A percentile compares a stretch with the other conserved stretches of the same genome.
These are phyloP conservation scores for Carex scoparia DNA, from an alignment of 176 grass and related monocot genomes.

Conservation along the genomic window DNA sequence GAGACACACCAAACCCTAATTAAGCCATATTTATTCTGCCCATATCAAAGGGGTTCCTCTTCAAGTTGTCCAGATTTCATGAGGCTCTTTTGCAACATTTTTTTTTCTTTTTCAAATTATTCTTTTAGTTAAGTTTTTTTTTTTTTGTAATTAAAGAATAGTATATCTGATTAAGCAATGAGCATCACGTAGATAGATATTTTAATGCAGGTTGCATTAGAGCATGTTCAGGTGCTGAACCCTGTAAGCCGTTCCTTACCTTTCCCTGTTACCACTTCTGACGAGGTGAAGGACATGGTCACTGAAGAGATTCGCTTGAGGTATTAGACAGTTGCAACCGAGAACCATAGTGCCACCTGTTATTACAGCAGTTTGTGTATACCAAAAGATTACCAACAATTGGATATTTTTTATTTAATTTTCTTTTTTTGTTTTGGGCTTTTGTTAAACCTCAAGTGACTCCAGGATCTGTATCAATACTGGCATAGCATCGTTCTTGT, in stretches of 20 bases:
- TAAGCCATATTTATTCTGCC: background rate
- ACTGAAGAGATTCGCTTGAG: conserved; percentile 97
- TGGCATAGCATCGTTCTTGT: background rate
- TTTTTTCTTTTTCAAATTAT: background rate
- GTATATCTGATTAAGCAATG: background rate
- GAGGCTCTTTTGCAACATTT: background rate
- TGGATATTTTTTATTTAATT: background rate
- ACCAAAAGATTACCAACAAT: too few relatives aligned
- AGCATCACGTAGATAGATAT: background rate
- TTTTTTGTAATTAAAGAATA: background rate
- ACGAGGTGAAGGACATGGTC: conserved; percentile 66
- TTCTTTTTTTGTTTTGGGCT: background rate
- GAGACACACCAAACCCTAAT: background rate
- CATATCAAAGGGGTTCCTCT: background rate
- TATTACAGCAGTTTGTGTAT: too few relatives aligned
- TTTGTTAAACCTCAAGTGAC: background rate
- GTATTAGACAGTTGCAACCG: conserved; percentile 24
- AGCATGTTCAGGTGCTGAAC: conserved; percentile 71
- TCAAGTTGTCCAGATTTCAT: background rate
- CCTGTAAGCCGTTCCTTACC: conserved; percentile 74
- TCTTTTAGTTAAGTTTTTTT: background rate
- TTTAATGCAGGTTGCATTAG: conserved; percentile 48
- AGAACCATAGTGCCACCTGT: too few relatives aligned
- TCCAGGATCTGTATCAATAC: background rate
- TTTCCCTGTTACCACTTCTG: conserved; percentile 79